These are phyloP conservation scores for Hyphodiscus hymeniophilus DNA, from an alignment of 495 filamentous ascomycete genomes.

Conservation along the genomic window DNA sequence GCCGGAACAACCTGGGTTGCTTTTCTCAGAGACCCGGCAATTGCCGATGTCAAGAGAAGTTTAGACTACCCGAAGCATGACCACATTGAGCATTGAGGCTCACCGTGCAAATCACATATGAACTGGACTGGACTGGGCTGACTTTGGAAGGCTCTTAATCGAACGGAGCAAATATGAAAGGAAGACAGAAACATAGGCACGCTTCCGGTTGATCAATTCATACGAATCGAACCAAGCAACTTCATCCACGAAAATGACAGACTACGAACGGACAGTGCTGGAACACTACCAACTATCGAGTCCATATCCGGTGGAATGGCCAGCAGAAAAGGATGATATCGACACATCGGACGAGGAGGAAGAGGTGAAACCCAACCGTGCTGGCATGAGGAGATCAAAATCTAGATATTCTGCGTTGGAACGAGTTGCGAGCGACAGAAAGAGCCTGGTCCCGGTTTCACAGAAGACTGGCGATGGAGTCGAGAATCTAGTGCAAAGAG, in stretches of 20 bases:
- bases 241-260: constrained; percentile 37
- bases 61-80: background rate
- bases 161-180: too few species aligned
- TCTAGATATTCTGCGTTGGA: constrained; percentile 81
- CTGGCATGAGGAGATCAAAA: constrained; percentile 44
- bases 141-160: too few species aligned
- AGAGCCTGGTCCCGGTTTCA: constrained; percentile 57
- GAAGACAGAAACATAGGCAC: too few species aligned
- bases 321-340: constrained; percentile 65
- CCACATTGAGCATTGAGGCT: background rate
- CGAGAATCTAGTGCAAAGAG: constrained; percentile 72
- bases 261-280: constrained; percentile 64
- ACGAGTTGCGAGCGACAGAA: constrained; percentile 56
- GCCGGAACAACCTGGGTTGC: background rate
- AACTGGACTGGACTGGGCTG: too few species aligned
- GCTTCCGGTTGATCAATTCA: too few species aligned
- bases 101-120: too few species aligned
- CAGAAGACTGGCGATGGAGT: constrained; percentile 58
- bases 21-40: constrained; percentile 6
- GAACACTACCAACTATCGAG: constrained; percentile 83
- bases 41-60: constrained; percentile 5
- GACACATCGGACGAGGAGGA: constrained; percentile 62
- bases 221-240: background rate
- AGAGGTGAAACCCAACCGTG: constrained; percentile 25
- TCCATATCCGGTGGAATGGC: constrained; percentile 79